A percentile compares a stretch with the other conserved stretches of the same genome.
These are phyloP conservation scores for Eudorina sp. DNA, from an alignment of 139 green algal genomes.

Conservation along the genomic window DNA sequence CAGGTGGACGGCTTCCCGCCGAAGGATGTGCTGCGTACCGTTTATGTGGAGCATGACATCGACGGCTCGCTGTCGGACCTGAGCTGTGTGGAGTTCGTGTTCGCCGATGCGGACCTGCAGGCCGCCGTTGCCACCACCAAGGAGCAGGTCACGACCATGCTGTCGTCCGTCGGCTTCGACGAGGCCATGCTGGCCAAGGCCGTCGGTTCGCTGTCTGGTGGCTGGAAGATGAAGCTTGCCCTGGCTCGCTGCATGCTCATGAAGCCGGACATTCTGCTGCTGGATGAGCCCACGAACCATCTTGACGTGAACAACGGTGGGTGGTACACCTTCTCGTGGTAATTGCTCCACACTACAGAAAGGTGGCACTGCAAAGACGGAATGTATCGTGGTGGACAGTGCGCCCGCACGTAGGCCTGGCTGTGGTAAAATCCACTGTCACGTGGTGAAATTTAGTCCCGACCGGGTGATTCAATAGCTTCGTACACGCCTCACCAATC, in stretches of 20 bases:
- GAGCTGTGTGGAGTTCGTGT: slow-evolving; percentile 78
- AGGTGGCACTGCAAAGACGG: no score
- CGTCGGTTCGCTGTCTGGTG: slow-evolving; percentile 86
- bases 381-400: no score
- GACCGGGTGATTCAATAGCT: no score
- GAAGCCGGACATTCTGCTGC: slow-evolving; percentile 91
- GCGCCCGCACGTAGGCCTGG: no score
- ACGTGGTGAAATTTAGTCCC: no score
- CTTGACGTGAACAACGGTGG: slow-evolving; percentile 82
- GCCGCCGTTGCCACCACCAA: slow-evolving; percentile 59
- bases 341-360: no score
- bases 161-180: slow-evolving; percentile 86
- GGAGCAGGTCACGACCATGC: slow-evolving; percentile 69
- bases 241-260: slow-evolving; percentile 89
- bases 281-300: slow-evolving; percentile 94
- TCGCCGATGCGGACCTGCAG: slow-evolving; percentile 69
- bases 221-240: slow-evolving; percentile 95
- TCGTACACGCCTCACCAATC: no score
- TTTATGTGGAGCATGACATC: slow-evolving; percentile 96
- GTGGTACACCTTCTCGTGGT: no score
- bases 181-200: slow-evolving; percentile 67
- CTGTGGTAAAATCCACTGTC: no score
- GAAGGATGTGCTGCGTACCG: slow-evolving; percentile 84
- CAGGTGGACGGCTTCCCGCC: slow-evolving; percentile 89
- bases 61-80: slow-evolving; percentile 77